phyloP scores from a whole-genome alignment of 2,329 filamentous ascomycete genomes.

The Knufia fluminis region DNA sequence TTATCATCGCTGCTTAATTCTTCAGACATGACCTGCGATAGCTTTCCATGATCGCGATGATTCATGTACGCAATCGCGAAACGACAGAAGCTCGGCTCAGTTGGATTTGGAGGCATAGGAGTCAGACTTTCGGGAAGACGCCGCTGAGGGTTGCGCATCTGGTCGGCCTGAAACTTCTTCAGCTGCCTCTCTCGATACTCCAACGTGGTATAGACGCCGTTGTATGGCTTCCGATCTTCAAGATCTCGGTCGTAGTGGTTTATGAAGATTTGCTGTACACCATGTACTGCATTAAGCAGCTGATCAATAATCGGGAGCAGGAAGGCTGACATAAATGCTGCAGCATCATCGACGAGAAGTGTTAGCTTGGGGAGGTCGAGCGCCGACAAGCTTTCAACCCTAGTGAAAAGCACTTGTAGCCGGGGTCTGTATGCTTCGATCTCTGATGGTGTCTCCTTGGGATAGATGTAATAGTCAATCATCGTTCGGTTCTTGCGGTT shows the following conservation, averaged over 20 bases:
- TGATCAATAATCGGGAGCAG: constrained; percentile 17
- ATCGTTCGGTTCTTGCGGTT: constrained; percentile 19
- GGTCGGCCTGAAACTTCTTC: constrained; percentile 7
- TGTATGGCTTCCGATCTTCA: constrained; percentile 16
- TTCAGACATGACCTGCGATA: constrained; percentile 15
- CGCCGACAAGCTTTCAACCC: constrained; percentile 12
- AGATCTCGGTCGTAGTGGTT: constrained; percentile 22
- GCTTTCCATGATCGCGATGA: constrained; percentile 17
- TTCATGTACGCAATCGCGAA: constrained; percentile 22
- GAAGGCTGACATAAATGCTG: constrained; percentile 14
- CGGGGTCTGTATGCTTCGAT: constrained; percentile 21
- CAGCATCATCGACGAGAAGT: constrained; percentile 19
- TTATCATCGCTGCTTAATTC: constrained; percentile 17
- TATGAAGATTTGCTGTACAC: constrained; percentile 20
- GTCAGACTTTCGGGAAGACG: constrained; percentile 15
- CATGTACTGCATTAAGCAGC: constrained; percentile 17
- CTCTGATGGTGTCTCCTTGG: constrained; percentile 16
- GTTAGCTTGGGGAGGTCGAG: constrained; percentile 17
- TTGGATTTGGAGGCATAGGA: constrained; percentile 8
- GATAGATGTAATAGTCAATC: constrained; percentile 23
- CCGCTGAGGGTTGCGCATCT: constrained; percentile 16
- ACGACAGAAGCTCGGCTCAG: constrained; percentile 20
- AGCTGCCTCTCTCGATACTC: constrained; percentile 19
- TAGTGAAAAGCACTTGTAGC: constrained; percentile 21
- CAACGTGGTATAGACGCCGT: constrained; percentile 16